These are phyloP conservation scores for Globisporangium acanthophoron DNA, from an alignment of 352 stramenopile genomes.

Conservation along the genomic window DNA sequence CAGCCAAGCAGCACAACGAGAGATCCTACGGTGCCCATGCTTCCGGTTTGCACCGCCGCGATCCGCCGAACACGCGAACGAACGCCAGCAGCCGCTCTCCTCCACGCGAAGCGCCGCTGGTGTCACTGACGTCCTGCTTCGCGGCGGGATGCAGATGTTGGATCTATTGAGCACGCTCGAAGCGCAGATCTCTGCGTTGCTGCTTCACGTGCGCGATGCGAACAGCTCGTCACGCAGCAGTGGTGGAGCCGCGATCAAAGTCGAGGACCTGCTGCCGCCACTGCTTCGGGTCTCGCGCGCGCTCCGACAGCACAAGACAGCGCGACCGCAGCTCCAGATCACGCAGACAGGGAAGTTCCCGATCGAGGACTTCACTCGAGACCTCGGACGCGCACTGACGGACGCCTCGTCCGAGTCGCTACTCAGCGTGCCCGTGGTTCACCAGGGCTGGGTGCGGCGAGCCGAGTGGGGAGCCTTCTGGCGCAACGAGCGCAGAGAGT, in stretches of 20 bases:
- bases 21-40: neutral
- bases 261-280: conserved; percentile 5
- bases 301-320: conserved; percentile 2
- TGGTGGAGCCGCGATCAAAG: neutral
- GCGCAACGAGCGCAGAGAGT: conserved; percentile 52
- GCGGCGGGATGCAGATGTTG: conserved; percentile 3
- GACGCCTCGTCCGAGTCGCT: conserved; percentile 12
- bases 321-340: neutral
- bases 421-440: conserved; percentile 17
- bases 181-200: neutral
- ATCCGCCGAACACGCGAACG: neutral
- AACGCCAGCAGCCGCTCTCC: neutral
- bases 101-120: too few species aligned
- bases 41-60: neutral
- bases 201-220: conserved; percentile 3
- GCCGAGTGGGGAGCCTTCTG: conserved; percentile 62
- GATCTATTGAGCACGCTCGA: conserved; percentile 2
- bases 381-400: conserved; percentile 15
- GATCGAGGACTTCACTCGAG: conserved; percentile 3
- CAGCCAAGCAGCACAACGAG: neutral
- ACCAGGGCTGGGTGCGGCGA: conserved; percentile 47
- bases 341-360: neutral
- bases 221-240: neutral
- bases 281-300: conserved; percentile 1
- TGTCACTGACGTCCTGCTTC: neutral